A percentile compares a stretch with the other conserved stretches of the same genome.
phyloP scores from a whole-genome alignment of 2,329 filamentous ascomycete genomes.

The Nothopassalora personata region DNA sequence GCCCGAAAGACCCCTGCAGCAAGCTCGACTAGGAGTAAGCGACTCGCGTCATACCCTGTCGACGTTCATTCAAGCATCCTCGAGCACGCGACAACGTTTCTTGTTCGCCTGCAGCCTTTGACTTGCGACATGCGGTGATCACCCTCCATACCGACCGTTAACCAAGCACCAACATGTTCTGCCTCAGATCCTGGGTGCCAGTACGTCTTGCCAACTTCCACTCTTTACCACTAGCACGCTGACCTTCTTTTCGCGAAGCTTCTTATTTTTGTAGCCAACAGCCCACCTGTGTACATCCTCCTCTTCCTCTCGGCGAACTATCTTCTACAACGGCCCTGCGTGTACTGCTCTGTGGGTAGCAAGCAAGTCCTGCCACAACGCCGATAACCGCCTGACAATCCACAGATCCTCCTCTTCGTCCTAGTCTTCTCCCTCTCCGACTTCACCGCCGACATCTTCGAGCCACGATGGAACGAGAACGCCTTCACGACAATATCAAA shows the following conservation, averaged over 20 bases:
- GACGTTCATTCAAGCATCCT: not conserved
- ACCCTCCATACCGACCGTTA: not conserved
- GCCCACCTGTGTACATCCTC: conserved; percentile 45
- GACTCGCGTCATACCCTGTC: not conserved
- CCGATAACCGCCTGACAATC: not conserved
- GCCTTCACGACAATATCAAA: conserved; percentile 30
- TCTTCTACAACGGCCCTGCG: conserved; percentile 91
- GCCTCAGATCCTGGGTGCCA: conserved; percentile 6
- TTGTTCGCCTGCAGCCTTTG: not conserved
- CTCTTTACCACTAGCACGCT: conserved; percentile 48
- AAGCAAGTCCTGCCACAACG: not conserved
- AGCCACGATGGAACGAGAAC: conserved; percentile 53
- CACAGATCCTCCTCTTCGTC: conserved; percentile 73
- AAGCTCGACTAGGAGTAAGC: not conserved
- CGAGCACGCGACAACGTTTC: not conserved
- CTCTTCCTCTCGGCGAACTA: conserved; percentile 76
- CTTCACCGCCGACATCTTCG: conserved; percentile 87
- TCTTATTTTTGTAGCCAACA: conserved; percentile 49
- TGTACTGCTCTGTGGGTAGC: conserved; percentile 61
- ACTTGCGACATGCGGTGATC: conserved; percentile 8
- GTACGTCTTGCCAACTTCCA: not conserved
- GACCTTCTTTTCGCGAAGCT: conserved; percentile 57
- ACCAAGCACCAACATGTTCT: conserved; percentile 7
- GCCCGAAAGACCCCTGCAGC: not conserved
- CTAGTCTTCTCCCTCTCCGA: conserved; percentile 97